Base-by-base conservation (phyloP, 2,329 filamentous ascomycete genomes). In the Coniochaeta sp. region DNA sequence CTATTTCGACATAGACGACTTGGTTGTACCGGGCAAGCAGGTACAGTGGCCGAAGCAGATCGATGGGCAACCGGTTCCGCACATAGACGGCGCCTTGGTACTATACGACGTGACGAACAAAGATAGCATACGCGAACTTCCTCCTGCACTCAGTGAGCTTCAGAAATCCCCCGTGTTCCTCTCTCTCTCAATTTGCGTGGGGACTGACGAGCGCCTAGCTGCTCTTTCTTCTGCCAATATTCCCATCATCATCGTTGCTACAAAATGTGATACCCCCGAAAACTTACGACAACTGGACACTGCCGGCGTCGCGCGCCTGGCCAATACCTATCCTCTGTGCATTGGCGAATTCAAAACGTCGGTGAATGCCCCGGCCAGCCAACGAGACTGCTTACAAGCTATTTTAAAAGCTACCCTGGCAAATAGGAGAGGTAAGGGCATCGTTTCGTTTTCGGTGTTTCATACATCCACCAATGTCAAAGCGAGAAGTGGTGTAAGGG, bases 41-140 rank as follows among this genome's bases (percentile, higher is more conserved):
- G 84, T 89, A 62, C 80, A 84, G 70, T 88, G 86, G 86, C 86
- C 85, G 14, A 86, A 84, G 66, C 83, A 87, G 68, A 82, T 87
- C 66, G 82, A 88, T 69, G 89, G 90, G 62, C 81, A 87, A 64
- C 83, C 87, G 62, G 81, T 90, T 62, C 90, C 91, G 57, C 83
- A 81, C 44, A 83, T 96, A 68, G 90, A 98, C 69, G 93, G 90
- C 22, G 91, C 90, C 54, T 77, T 97, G 66, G 84, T 93, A 61
- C 78, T 98, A 56, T 96, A 96, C 79, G 91, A 97, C 80, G 89
- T 96, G 52, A 90, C 87, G 73, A 89, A 90, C 71, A 82, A 85
- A 66, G 85, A 87, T 62, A 93, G 88, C 71, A 85, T 96, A 67
- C 81, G 82, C 61, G 85, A 89, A 62, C 79, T 96, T 59, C 88